Conservation (phyloP, 345 rosid genomes). For the Heritiera littoralis region DNA sequence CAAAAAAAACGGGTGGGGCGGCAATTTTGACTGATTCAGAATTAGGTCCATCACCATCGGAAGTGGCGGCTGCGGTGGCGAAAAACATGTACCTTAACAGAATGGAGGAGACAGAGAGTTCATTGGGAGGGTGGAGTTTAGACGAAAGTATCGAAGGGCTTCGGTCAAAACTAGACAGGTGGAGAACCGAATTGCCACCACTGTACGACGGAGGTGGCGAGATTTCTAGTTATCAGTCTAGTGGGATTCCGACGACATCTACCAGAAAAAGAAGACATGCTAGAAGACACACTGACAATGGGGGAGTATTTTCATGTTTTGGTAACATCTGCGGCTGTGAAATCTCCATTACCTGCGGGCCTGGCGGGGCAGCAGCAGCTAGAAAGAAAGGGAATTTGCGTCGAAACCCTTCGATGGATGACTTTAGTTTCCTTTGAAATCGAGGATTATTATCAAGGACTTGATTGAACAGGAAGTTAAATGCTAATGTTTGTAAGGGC, state of each 20-base stretch:
- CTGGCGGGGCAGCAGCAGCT: conserved; percentile 25
- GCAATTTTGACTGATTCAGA: conserved; percentile 59
- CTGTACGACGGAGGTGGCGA: conserved; percentile 51
- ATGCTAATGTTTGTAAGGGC: background rate
- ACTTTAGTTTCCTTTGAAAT: conserved; percentile 33
- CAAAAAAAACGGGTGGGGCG: background rate
- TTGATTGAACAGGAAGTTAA: background rate
- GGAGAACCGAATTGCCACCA: conserved; percentile 82
- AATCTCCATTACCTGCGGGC: conserved; percentile 68
- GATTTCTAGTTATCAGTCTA: conserved; percentile 36
- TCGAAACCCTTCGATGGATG: conserved; percentile 35
- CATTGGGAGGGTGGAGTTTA: conserved; percentile 54
- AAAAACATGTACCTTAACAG: conserved; percentile 33
- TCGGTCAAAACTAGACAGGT: conserved; percentile 73
- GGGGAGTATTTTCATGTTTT: conserved; percentile 65
- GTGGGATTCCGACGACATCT: conserved; percentile 5
- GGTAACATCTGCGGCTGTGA: conserved; percentile 67
- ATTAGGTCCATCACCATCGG: conserved; percentile 86
- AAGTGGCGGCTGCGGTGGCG: conserved; percentile 66
- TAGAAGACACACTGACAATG: conserved; percentile 42
- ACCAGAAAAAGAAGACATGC: conserved; percentile 24
- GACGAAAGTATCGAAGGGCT: conserved; percentile 78
- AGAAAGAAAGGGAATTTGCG: conserved; percentile 29
- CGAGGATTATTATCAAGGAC: background rate
- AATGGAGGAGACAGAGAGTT: conserved; percentile 51